Evolutionary conservation across 208 protist species (phyloP), one percentile per base, ranked within the genome.

Genomic region (Paratrypanosoma confusum): DNA sequence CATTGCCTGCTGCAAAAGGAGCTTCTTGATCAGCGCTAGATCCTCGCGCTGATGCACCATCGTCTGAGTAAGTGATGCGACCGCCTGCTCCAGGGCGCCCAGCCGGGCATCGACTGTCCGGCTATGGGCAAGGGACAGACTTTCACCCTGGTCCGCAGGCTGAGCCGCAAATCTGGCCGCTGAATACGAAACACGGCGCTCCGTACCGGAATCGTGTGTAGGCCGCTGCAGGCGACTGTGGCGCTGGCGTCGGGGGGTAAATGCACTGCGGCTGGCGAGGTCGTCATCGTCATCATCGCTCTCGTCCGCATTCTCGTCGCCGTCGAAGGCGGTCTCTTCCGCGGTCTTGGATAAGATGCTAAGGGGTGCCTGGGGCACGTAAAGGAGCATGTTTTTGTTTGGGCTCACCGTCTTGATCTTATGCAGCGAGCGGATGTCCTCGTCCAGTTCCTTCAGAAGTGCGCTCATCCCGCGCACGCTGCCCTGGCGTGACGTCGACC

Each of bases 1-100:
- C 32, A 51, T 54, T 18, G 71, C 68, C 56, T 91, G 77, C 47
- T 88, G 82, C 8, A 91, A 58, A 18, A 91, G 67, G 46, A 87
- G 55, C n/a, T 69, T 61, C 54, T 85, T 88, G 29, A 92, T 81
- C 68, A 85, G 72, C 14, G 71, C 71, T 26, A 92, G 38, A 59
- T 92, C 83, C 24, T 92, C 73, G 21, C 80, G 73, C 50, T 92
- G 83, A 58, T 82, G 67, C 34, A 79, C 67, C 47, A 92, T 57
- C 2, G 67, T 67, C 50, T 77, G 72, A 21, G 76, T 80, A 6
- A 92, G 67, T 10, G 73, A 74, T 2, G 78, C 72, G 7, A 92
- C 72, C 4, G 71, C 64, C 36, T 72, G 67, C 50, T 92, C 83
- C 23, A 92, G 48, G 8, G 64, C 41, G 22, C 55, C 52, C 11